These are phyloP conservation scores for Podospora comata DNA, from an alignment of 495 filamentous ascomycete genomes.

Conservation along the genomic window DNA sequence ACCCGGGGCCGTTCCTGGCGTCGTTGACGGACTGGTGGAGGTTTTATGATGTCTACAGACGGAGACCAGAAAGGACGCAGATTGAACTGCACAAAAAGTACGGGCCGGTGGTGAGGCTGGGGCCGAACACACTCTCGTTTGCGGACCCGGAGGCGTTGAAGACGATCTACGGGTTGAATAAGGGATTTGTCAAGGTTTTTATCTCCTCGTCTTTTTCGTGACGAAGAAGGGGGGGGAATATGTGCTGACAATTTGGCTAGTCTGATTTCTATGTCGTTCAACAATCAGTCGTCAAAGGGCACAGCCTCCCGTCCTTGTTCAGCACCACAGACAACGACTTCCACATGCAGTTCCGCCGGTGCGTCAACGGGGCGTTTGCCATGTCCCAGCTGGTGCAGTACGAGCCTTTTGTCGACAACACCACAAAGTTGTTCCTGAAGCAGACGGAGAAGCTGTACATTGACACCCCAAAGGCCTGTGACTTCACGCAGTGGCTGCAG, in stretches of 20 bases:
- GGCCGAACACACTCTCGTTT: slow-evolving; percentile 66
- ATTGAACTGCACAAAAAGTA: slow-evolving; percentile 65
- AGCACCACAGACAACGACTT: slow-evolving; percentile 70
- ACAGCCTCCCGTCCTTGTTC: slow-evolving; percentile 69
- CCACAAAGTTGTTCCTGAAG: slow-evolving; percentile 59
- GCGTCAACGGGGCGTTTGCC: slow-evolving; percentile 69
- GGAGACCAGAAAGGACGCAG: slow-evolving; percentile 63
- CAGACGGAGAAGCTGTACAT: slow-evolving; percentile 62
- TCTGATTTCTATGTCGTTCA: slow-evolving; percentile 71
- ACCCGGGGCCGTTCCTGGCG: slow-evolving; percentile 65
- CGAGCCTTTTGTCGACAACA: slow-evolving; percentile 70
- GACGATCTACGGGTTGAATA: slow-evolving; percentile 76
- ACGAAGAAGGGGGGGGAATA: not conserved
- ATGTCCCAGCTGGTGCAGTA: slow-evolving; percentile 69
- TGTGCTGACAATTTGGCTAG: slow-evolving; percentile 40
- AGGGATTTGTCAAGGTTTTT: slow-evolving; percentile 71
- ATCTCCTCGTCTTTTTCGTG: slow-evolving; percentile 5
- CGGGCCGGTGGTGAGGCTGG: slow-evolving; percentile 67
- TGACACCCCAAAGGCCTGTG: slow-evolving; percentile 48
- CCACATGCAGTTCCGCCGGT: slow-evolving; percentile 66
- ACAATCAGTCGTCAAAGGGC: slow-evolving; percentile 60
- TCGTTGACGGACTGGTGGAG: slow-evolving; percentile 68
- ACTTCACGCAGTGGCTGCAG: slow-evolving; percentile 71
- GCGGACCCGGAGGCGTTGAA: slow-evolving; percentile 64
- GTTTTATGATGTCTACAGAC: slow-evolving; percentile 60